Base-by-base conservation (phyloP, 176 grass and related monocot genomes). In the Triticum urartu region DNA sequence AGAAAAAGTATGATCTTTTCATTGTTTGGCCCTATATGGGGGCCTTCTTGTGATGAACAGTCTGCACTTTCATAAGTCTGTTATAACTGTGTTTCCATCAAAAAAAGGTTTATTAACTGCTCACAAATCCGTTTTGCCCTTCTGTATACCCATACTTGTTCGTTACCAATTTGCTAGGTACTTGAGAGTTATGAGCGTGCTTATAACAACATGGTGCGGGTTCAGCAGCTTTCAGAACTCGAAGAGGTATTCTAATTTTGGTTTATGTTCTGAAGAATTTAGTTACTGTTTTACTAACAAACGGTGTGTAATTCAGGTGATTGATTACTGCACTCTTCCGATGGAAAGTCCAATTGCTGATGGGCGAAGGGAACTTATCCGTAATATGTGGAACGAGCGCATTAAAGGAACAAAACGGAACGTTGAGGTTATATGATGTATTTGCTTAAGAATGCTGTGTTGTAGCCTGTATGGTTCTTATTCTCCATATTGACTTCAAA, bases 381-480 rank as follows among this genome's bases (percentile, higher is more conserved):
- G 96, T 50, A 98, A 94, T 85, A 98, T 98, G 96, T 98, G 96
- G 96, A 98, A 92, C 84, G 92, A 98, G 77, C 96, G 96, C 33
- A 98, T 98, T 75, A 89, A 91, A 92, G 96, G 96, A 87, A 86
- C 93, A 91, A 95, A 98, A 88, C 84, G 92, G 30, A 95, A 98
- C 77, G 96, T 98, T 81, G 96, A 98, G 96, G 96, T 98, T 77
- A 76, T 86, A 89, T 86, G 59, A 68, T 89, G 72, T 18, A 48
- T 89, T 34, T 79, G 50, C 38, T 79, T 50, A 80, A 45, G 79
- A 78, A 77, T 78, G 12, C 3, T 72, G 39, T 59, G 12, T 68
- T 82, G 35, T 78, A 15, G 21, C 10, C 5, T 80, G 11, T 71
- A 38, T 47, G 34, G 2, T 62, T 36, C 78, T 80, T 26, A 45